These are phyloP conservation scores for Prototheca stagnorum DNA, from an alignment of 163 green algal species.

Conservation along the genomic window DNA sequence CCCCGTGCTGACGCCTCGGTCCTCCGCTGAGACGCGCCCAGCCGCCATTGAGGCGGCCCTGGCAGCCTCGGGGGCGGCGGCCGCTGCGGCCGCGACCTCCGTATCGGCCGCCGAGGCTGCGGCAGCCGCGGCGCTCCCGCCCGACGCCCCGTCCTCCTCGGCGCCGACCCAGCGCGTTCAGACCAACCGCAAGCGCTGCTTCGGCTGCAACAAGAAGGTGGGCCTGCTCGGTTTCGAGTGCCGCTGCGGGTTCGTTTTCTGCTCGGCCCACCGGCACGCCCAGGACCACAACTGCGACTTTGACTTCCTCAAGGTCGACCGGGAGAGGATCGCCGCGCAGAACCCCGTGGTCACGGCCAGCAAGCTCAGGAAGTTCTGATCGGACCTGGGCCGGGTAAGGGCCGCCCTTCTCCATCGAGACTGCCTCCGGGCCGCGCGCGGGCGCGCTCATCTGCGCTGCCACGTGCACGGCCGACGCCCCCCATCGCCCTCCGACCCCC, in stretches of 20 bases:
- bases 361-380: constrained; percentile 25
- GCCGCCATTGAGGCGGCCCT: no score
- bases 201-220: constrained; percentile 59
- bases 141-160: neutral
- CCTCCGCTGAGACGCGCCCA: no score
- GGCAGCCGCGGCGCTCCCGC: neutral
- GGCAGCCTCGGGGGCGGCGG: no score
- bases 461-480: no score
- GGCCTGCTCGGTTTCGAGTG: constrained; percentile 70
- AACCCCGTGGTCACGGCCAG: constrained; percentile 28
- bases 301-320: constrained; percentile 45
- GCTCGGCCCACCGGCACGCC: constrained; percentile 46
- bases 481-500: no score
- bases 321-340: constrained; percentile 37
- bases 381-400: no score
- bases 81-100: no score
- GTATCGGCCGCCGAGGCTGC: no score
- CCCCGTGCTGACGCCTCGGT: no score
- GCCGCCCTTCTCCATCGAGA: no score
- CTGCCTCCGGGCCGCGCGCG: no score
- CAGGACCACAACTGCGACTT: constrained; percentile 56
- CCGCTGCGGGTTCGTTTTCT: constrained; percentile 60
- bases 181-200: constrained; percentile 42
- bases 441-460: no score
- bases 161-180: constrained; percentile 12